A percentile compares a stretch with the other conserved stretches of the same genome.
These are phyloP conservation scores for Pythium rhizo-oryzae DNA, from an alignment of 352 stramenopile genomes.

Conservation along the genomic window DNA sequence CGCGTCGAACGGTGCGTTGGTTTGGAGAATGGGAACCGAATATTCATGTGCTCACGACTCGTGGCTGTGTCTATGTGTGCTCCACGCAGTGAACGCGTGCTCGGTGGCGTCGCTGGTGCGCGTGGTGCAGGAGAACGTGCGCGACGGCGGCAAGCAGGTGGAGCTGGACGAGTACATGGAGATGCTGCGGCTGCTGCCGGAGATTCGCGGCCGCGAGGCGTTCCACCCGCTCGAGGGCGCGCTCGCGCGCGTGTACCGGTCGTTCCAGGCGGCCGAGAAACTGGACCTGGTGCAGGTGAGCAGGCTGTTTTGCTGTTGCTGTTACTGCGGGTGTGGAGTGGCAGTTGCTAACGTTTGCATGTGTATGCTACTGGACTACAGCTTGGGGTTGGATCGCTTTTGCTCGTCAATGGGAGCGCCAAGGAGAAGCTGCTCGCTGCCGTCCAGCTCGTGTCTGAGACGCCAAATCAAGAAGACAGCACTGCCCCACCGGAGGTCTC, in stretches of 20 bases:
- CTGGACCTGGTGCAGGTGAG: conserved; percentile 60
- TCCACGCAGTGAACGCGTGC: conserved; percentile 42
- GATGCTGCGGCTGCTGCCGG: conserved; percentile 54
- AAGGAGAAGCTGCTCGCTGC: conserved; percentile 64
- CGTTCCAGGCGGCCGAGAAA: conserved; percentile 59
- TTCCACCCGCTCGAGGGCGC: conserved; percentile 69
- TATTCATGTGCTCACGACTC: background rate
- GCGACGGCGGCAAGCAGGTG: conserved; percentile 27
- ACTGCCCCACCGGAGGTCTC: background rate
- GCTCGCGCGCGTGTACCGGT: conserved; percentile 65
- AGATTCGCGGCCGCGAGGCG: conserved; percentile 55
- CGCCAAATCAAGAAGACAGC: conserved; percentile 12
- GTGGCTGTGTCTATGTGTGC: background rate
- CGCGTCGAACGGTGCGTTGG: conserved; percentile 47
- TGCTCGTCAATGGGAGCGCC: conserved; percentile 52
- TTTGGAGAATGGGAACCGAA: conserved; percentile 3
- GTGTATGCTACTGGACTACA: conserved; percentile 4
- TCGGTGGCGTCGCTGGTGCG: conserved; percentile 38
- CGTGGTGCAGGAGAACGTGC: conserved; percentile 40
- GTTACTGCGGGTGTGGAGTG: background rate
- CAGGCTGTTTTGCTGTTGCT: background rate
- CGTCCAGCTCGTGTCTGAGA: conserved; percentile 38
- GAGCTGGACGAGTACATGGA: conserved; percentile 65
- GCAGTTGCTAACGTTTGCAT: background rate
- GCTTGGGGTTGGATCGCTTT: conserved; percentile 58